These are phyloP conservation scores for Exophiala xenobiotica DNA, from an alignment of 2,329 filamentous ascomycete species.

Conservation along the genomic window DNA sequence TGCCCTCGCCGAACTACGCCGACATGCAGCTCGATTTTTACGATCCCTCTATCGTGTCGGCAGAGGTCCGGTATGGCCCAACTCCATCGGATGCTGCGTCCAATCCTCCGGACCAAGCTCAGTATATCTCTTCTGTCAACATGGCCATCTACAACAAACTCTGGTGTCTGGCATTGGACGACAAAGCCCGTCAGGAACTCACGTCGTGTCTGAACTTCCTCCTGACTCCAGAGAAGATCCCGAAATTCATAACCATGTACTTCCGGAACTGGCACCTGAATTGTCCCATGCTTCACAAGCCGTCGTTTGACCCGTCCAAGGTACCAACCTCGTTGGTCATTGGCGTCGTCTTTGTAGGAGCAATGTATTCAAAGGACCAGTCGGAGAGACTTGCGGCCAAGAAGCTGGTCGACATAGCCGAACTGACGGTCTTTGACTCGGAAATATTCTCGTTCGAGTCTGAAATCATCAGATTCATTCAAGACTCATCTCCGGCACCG, in stretches of 20 bases:
- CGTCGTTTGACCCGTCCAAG: constrained; percentile 42
- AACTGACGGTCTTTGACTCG: constrained; percentile 45
- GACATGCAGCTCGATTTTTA: constrained; percentile 23
- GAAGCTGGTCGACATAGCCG: constrained; percentile 44
- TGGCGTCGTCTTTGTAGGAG: constrained; percentile 45
- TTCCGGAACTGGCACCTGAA: constrained; percentile 49
- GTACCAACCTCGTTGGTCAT: constrained; percentile 41
- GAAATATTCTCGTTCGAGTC: constrained; percentile 43
- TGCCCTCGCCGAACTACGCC: constrained; percentile 19
- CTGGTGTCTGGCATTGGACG: constrained; percentile 40
- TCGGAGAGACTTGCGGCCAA: constrained; percentile 41
- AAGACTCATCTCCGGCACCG: constrained; percentile 17
- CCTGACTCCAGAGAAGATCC: constrained; percentile 42
- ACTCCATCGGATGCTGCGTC: constrained; percentile 14
- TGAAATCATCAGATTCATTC: constrained; percentile 40
- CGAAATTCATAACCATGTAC: constrained; percentile 44
- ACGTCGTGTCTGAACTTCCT: constrained; percentile 41
- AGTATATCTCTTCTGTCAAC: constrained; percentile 40
- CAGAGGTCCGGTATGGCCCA: constrained; percentile 5
- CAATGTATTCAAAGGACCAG: constrained; percentile 45
- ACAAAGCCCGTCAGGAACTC: constrained; percentile 41
- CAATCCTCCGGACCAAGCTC: constrained; percentile 13
- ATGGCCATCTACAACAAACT: constrained; percentile 42
- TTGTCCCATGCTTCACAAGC: constrained; percentile 44
- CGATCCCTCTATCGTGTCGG: constrained; percentile 11